Evolutionary conservation across 2,329 filamentous ascomycete species (phyloP), one percentile per base, ranked within the genome.

Genomic region (Zasmidium angulare): DNA sequence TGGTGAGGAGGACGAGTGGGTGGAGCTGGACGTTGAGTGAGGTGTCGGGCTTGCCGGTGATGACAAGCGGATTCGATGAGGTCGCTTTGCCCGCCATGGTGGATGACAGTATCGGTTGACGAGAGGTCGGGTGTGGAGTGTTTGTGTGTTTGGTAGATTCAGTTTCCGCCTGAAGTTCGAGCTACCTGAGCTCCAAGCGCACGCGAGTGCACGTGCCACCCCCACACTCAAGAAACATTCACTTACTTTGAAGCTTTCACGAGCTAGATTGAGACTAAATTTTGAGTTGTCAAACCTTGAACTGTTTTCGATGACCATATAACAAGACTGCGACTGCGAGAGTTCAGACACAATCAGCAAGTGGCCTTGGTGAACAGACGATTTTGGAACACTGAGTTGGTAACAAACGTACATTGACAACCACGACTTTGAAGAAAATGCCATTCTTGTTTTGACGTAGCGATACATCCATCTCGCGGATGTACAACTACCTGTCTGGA

Each of bases 1-100:
- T 95, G 65, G 90, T 96, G 77, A 99, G 90, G 66, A 98, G 89
- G 54, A 96, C 93, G 51, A 99, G 87, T 23, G 95, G 95, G 71
- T 99, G 95, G 19, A 99, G 86, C 68, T 92, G 86, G 57, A 92
- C 86, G 65, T 91, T 88, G 48, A 96, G 85, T 53, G 86, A 86
- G 20, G 88, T 88, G 75, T 95, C 90, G 46, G 85, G 86, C 36
- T 75, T 76, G 50, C 72, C 71, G 47, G 69, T 76, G 17, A 78
- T 77, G 50, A 81, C 65, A 22, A 81, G 76, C 22, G 77, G 75
- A 57, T 80, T 80, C 11, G 61, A 56, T 26, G 69, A 60, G n/a
- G 65, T 61, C 21, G 48, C 24, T 24, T 66, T 61, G 56, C 66
- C 69, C 46, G 71, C 73, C 76, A 78, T 78, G 19, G 53, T 73